Evolutionary conservation across 176 grass and related monocot genomes (phyloP), one percentile per base, ranked within the genome.

Genomic region (Rhipidocladum racemiflorum): DNA sequence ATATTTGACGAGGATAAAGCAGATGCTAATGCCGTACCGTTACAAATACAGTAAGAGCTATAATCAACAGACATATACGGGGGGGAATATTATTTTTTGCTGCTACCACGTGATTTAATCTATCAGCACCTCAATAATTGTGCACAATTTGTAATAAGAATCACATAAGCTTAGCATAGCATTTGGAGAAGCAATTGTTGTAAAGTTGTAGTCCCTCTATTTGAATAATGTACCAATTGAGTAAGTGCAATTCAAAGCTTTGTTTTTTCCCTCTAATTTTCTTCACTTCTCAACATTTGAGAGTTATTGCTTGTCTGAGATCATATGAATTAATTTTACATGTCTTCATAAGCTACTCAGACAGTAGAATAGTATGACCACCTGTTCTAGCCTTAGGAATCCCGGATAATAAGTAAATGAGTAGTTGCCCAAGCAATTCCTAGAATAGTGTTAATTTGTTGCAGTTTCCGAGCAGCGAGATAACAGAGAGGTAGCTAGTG

Each of bases 1-100:
- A 93, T 99, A 81, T 99, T 99, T 72, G 94, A 89, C 27, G 70
- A 75, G 82, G 81, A 76, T 32, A 59, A 85, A 77, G 39, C 27
- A 75, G 11, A 89, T 73, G 36, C 8, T 38, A 72, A 85, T 77
- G 59, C 20, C 49, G 59, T 72, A 27, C 68, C 72, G 24, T 76
- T 89, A 74, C 62, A 82, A 29, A 27, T 63, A 44, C 88, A 89
- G 80, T 76, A 76, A 28, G 5, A 80, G 60, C 78, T 70, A 76
- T 83, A 78, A 34, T n/a, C 44, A 80, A 6, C 49, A 44, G 15
- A 81, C 55, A 27, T 2, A 66, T 25, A 38, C 14, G 5, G 14
- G 50, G 50, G 17, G 28, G 3, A 1, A 42, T 27, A 64, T 64
- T 57, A 12, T 65, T 46, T 66, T 48, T 77, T 73, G 46, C 57